Evolutionary conservation across 371 early-diverging fungal genomes (phyloP), one percentile per base, ranked within the genome.

Genomic region (Syncephalastrum racemosum): DNA sequence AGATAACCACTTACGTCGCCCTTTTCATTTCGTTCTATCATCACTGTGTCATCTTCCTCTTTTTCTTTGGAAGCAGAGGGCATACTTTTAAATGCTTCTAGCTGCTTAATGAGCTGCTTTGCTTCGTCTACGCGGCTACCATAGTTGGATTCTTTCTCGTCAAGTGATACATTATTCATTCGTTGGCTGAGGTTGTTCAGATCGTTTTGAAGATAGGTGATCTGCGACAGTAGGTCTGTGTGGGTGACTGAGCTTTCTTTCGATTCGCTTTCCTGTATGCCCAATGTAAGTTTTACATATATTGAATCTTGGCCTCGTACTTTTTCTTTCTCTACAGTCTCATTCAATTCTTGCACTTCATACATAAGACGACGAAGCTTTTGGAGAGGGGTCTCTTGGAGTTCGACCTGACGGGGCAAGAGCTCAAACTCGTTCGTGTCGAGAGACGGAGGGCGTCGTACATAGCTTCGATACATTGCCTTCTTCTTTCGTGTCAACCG

Each of bases 311-410:
- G 16, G 23, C 14, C 16, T 4, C 19, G 50, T 60, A 80, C 84
- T 59, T 84, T 77, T 23, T 70, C 69, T 54, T 81, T 77, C 36
- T 86, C 83, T 18, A 91, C 60, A 63, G 90, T 88, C 54, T 85
- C 85, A 23, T 75, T 82, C 12, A 94, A 79, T 55, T 94, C 91
- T 58, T 90, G 87, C 3, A 89, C 88, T 66, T 94, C 95, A 60
- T 73, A 88, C 71, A 88, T 83, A 41, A 94, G 81, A 24, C 95
- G 83, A 24, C 90, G 84, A 22, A 92, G 68, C 60, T 86, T 83
- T 63, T 93, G 91, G 27, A 88, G 64, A 40, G 87, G 73, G 1
- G 91, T 90, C 59, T 93, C 95, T 51, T 80, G 73, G 36, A 88
- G 66, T 31, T 66, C 61, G 51, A 77, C 60, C 4, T 84, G 79